Percentiles rank a stretch among this genome's conserved stretches.
These are phyloP conservation scores for Schizonepeta tenuifolia DNA, from an alignment of 257 asterid species.

Conservation along the genomic window DNA sequence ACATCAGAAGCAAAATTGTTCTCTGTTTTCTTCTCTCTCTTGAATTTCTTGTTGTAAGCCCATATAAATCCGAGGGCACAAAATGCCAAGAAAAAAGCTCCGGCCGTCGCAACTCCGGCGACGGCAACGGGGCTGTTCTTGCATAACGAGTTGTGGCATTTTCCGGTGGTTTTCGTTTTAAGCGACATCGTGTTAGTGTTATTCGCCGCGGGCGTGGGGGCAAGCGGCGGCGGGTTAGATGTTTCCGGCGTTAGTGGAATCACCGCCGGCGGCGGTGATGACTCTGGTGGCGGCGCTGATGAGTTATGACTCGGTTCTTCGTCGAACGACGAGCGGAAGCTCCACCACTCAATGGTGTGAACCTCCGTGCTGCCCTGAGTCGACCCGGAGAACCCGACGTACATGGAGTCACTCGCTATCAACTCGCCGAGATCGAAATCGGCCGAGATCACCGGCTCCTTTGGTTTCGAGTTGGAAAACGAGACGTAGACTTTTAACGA, in stretches of 20 bases:
- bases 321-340: constrained; percentile 72
- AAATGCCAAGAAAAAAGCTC: constrained; percentile 71
- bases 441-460: constrained; percentile 62
- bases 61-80: constrained; percentile 55
- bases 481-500: constrained; percentile 57
- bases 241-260: constrained; percentile 35
- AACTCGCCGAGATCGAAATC: constrained; percentile 51
- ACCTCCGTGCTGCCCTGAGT: constrained; percentile 95
- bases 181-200: constrained; percentile 32
- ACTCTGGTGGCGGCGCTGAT: constrained; percentile 34
- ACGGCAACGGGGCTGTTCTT: constrained; percentile 66
- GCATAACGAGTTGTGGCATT: constrained; percentile 61
- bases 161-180: constrained; percentile 37
- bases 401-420: constrained; percentile 52
- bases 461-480: constrained; percentile 65
- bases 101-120: constrained; percentile 79
- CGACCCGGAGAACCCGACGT: constrained; percentile 83
- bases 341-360: constrained; percentile 87
- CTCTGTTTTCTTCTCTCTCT: constrained; percentile 40
- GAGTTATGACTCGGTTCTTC: constrained; percentile 46
- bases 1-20: constrained; percentile 53
- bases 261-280: constrained; percentile 42
- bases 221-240: constrained; percentile 46
- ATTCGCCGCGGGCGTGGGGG: constrained; percentile 43
- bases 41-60: constrained; percentile 63